Evolutionary conservation across 305 asterid genomes (phyloP).

Genomic region (Fraxinus greggii): DNA sequence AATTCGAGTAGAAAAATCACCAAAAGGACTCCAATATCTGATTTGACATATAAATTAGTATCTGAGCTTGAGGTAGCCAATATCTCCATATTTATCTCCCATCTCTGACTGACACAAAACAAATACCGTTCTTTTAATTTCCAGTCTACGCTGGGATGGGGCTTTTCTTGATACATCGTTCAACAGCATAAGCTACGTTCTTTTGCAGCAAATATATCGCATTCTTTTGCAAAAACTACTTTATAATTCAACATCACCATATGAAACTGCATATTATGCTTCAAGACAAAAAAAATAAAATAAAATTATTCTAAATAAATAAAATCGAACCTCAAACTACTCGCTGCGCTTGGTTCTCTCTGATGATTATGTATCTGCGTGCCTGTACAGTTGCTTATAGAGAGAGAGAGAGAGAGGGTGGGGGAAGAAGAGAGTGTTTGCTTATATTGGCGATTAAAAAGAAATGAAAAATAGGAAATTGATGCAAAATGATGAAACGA

Average conservation of each 20-base stretch:
- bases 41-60: neutral
- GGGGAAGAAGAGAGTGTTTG: neutral
- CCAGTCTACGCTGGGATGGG: neutral
- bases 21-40: neutral
- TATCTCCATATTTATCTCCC: neutral
- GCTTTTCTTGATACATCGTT: neutral
- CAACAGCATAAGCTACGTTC: neutral
- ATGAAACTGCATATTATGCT: neutral
- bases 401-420: neutral
- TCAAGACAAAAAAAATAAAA: neutral
- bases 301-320: too few species aligned
- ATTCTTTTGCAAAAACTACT: neutral
- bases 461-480: neutral
- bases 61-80: neutral
- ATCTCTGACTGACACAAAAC: neutral
- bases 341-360: neutral
- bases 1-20: neutral
- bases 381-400: neutral
- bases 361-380: neutral
- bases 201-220: neutral
- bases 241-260: neutral
- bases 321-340: neutral
- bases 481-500: neutral
- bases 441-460: too few species aligned
- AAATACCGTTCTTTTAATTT: neutral